Evolutionary conservation across 2,329 filamentous ascomycete genomes (phyloP).

Genomic region (Aspergillus carbonarius): DNA sequence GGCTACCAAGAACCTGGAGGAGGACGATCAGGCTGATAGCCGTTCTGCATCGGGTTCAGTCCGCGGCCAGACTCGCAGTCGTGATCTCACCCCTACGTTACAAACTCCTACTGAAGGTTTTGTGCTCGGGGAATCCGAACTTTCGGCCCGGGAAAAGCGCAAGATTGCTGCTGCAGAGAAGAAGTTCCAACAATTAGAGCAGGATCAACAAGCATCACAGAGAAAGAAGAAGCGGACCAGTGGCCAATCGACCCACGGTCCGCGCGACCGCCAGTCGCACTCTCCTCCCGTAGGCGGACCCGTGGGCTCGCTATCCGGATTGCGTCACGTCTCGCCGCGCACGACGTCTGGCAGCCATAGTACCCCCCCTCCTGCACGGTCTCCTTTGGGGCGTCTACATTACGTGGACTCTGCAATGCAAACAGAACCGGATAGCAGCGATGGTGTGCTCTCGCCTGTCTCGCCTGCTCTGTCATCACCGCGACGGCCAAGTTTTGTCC

Average conservation of each 20-base stretch:
- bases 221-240: constrained; percentile 59
- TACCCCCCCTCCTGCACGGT: constrained; percentile 26
- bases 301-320: constrained; percentile 25
- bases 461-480: constrained; percentile 19
- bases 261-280: constrained; percentile 40
- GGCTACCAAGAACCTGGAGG: constrained; percentile 50
- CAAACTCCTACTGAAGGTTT: constrained; percentile 43
- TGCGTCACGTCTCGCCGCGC: constrained; percentile 29
- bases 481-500: constrained; percentile 35
- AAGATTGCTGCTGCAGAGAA: constrained; percentile 64
- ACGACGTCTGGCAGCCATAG: constrained; percentile 31
- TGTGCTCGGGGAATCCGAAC: constrained; percentile 46
- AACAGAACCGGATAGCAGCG: constrained; percentile 42
- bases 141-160: constrained; percentile 62
- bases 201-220: constrained; percentile 52
- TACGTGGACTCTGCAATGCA: constrained; percentile 47
- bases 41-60: constrained; percentile 59
- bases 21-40: constrained; percentile 57
- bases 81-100: constrained; percentile 60
- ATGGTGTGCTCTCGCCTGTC: constrained; percentile 25
- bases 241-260: constrained; percentile 49
- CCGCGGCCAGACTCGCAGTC: constrained; percentile 57
- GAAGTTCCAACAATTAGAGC: constrained; percentile 61
- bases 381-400: constrained; percentile 27
- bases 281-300: constrained; percentile 37